Evolutionary conservation across 164 flowering plant species (phyloP), one percentile per base, ranked within the genome.

Genomic region (Nymphaea thermarum): DNA sequence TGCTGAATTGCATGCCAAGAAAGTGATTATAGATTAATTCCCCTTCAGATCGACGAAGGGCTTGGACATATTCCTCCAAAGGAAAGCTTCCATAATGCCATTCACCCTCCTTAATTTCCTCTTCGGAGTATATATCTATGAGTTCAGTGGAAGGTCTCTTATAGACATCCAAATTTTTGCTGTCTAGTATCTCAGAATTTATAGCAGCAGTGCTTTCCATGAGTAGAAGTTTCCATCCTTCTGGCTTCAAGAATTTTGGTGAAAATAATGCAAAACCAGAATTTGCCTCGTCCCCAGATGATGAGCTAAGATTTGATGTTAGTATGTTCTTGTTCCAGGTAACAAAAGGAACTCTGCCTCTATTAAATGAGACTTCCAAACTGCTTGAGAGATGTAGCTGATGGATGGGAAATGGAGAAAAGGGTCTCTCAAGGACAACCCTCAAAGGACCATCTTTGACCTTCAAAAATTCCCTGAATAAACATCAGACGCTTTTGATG

Each of bases 11-110:
- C 96, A 89, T 87, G 70, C 98, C 98, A 74, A 83, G 94, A 65
- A 87, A 79, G 74, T 93, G 97, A 76, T 89, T 76, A 76, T 93
- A 93, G 67, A 84, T 80, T 3, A 93, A 78, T 75, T 93, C 98
- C 7, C 86, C 93, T 76, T 93, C 84, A 36, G 97, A 77, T 45
- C 98, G 92, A 43, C 87, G 90, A 65, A 93, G 82, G 43, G 98
- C 98, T 80, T 86, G 85, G 66, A 82, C 78, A 71, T 93, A 93
- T 74, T 90, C 98, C 65, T 89, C 98, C 68, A 93, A 65, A 4
- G 93, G 94, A 73, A 93, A 91, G 78, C 76, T 91, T 64, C 98
- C 98, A 79, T 86, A 88, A 66, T 78, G 81, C 98, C 98, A 93
- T 70, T 89, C 94, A 65, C 76, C 88, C 76, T 84, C 86, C 70